Percentiles rank a stretch among this genome's conserved stretches.
Evolutionary conservation across 176 grass and related monocot genomes (phyloP).

Genomic region (Raddia guianensis): DNA sequence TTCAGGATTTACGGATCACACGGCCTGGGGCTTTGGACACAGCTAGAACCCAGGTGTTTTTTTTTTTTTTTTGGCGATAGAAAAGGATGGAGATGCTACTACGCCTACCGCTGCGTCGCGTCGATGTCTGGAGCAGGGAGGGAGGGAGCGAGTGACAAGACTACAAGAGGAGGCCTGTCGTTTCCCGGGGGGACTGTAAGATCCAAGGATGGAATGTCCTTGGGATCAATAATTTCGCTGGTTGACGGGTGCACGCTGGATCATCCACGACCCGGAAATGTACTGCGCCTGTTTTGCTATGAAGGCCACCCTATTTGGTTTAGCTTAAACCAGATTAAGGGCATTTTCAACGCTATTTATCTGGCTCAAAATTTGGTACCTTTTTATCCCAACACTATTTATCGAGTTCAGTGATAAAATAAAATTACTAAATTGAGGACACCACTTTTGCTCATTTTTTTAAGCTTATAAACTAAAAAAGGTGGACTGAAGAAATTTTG

Average conservation of each 20-base stretch:
- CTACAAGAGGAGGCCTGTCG: background rate
- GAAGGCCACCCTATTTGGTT: too few species aligned
- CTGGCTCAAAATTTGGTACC: too few species aligned
- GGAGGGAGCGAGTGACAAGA: background rate
- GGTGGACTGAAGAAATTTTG: too few species aligned
- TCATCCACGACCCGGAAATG: background rate
- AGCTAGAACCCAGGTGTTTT: background rate
- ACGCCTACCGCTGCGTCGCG: background rate
- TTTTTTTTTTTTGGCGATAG: background rate
- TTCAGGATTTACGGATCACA: conserved; percentile 6
- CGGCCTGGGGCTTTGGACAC: background rate
- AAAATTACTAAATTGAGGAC: too few species aligned
- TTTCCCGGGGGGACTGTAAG: conserved; percentile 20
- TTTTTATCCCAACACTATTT: too few species aligned
- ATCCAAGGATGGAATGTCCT: conserved; percentile 43
- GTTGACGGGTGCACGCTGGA: background rate
- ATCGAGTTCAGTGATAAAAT: too few species aligned
- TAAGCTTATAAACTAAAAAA: too few species aligned
- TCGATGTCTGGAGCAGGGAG: background rate
- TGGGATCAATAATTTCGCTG: conserved; percentile 29
- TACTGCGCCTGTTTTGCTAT: too few species aligned
- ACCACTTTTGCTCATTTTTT: too few species aligned
- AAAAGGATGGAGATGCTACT: background rate
- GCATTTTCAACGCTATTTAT: too few species aligned
- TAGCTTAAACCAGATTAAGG: too few species aligned